These are phyloP conservation scores for Astrephomene gubernaculifera DNA, from an alignment of 139 green algal genomes.

Conservation along the genomic window DNA sequence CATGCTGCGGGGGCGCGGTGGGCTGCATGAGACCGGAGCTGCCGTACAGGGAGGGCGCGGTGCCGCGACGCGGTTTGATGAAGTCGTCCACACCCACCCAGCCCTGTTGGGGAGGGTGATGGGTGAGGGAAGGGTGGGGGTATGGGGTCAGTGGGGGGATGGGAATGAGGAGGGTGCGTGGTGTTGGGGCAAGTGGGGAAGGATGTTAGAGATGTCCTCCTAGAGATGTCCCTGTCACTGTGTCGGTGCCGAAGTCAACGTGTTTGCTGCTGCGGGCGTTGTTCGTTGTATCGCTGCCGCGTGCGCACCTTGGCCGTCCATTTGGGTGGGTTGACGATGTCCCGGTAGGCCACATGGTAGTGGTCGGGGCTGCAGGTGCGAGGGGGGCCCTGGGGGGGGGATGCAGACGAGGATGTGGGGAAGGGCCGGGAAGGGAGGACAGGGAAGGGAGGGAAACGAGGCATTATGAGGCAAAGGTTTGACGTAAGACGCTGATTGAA, in stretches of 20 bases:
- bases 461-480: too few relatives aligned
- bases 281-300: too few relatives aligned
- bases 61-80: constrained; percentile 36
- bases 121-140: too few relatives aligned
- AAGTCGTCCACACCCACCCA: constrained; percentile 42
- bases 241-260: too few relatives aligned
- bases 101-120: constrained; percentile 2
- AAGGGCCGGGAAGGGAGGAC: not conserved
- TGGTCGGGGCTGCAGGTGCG: too few relatives aligned
- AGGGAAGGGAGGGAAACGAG: not conserved
- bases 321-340: constrained; percentile 14
- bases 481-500: too few relatives aligned
- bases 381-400: not conserved
- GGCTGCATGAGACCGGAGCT: constrained; percentile 47
- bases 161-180: too few relatives aligned
- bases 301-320: constrained; percentile 28
- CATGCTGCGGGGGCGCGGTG: not conserved
- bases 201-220: too few relatives aligned
- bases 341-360: constrained; percentile 35
- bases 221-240: too few relatives aligned
- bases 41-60: constrained; percentile 5
- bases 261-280: too few relatives aligned
- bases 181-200: too few relatives aligned
- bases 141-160: too few relatives aligned
- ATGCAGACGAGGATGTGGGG: not conserved